Conservation (phyloP, 2,329 filamentous ascomycete species). For the Peltaster fructicola region DNA sequence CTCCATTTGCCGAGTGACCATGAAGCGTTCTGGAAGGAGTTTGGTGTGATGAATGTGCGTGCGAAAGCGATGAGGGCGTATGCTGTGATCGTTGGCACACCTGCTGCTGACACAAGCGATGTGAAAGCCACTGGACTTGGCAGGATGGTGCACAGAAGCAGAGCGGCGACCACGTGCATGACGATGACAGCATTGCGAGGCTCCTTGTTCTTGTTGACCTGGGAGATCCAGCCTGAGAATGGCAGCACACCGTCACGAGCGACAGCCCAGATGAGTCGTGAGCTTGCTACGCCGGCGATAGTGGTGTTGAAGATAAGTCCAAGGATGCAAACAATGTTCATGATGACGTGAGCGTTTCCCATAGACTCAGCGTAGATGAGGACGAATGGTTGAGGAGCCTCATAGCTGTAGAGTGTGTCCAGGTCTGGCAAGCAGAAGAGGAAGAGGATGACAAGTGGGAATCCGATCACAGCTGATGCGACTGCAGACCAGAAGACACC, state of each 20-base stretch:
- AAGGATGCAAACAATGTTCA: slow-evolving; percentile 39
- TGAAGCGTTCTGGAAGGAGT: slow-evolving; percentile 18
- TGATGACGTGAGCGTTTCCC: slow-evolving; percentile 41
- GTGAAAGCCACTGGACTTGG: slow-evolving; percentile 30
- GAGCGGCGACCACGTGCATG: slow-evolving; percentile 35
- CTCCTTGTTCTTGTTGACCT: slow-evolving; percentile 35
- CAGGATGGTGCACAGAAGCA: slow-evolving; percentile 42
- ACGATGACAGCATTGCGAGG: slow-evolving; percentile 43
- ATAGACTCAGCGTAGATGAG: slow-evolving; percentile 39
- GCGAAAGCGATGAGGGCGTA: slow-evolving; percentile 22
- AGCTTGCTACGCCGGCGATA: slow-evolving; percentile 40
- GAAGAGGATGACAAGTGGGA: slow-evolving; percentile 39
- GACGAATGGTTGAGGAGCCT: slow-evolving; percentile 41
- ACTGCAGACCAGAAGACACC: slow-evolving; percentile 45
- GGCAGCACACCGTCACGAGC: slow-evolving; percentile 44
- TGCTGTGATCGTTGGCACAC: slow-evolving; percentile 22
- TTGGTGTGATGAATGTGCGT: slow-evolving; percentile 21
- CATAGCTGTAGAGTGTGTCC: slow-evolving; percentile 34
- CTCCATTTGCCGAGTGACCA: slow-evolving; percentile 22
- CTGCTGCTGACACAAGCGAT: slow-evolving; percentile 22
- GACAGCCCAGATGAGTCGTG: slow-evolving; percentile 44
- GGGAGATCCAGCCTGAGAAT: slow-evolving; percentile 39
- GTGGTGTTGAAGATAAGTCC: slow-evolving; percentile 38
- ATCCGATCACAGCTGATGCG: slow-evolving; percentile 37
- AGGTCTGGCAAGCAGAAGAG: slow-evolving; percentile 40